Evolutionary conservation across 768 basidiomycete genomes (phyloP).

Genomic region (Podaxis sp.): DNA sequence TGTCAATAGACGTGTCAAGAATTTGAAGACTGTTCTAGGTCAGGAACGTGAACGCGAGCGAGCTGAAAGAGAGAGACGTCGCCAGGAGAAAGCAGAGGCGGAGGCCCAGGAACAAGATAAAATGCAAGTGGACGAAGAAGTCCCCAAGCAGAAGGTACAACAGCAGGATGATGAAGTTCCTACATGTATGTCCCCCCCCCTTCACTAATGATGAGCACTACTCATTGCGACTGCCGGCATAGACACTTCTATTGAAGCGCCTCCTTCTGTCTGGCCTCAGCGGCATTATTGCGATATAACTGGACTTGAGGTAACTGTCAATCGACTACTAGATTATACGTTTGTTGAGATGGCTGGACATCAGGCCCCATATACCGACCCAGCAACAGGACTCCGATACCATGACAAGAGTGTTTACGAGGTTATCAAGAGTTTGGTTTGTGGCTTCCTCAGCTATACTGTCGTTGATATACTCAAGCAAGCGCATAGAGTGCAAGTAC

Average conservation of each 20-base stretch:
- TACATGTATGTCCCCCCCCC: slow-evolving; percentile 51
- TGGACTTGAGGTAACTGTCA: slow-evolving; percentile 62
- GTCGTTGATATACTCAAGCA: not conserved
- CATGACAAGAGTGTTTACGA: slow-evolving; percentile 90
- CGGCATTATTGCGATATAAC: slow-evolving; percentile 85
- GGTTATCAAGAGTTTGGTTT: slow-evolving; percentile 70
- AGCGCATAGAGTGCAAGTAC: slow-evolving; percentile 56
- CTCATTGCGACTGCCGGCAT: not conserved
- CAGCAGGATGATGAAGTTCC: slow-evolving; percentile 44
- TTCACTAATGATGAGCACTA: not conserved
- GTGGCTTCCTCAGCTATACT: slow-evolving; percentile 16
- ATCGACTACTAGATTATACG: not conserved
- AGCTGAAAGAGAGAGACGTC: slow-evolving; percentile 59
- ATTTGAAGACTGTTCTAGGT: slow-evolving; percentile 73
- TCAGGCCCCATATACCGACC: slow-evolving; percentile 83
- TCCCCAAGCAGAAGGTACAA: not conserved
- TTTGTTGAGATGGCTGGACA: not conserved
- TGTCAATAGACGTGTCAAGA: slow-evolving; percentile 70
- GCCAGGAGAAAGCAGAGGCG: slow-evolving; percentile 46
- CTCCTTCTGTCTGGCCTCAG: slow-evolving; percentile 77
- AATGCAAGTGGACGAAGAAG: slow-evolving; percentile 58
- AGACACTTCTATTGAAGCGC: slow-evolving; percentile 85
- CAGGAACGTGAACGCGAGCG: slow-evolving; percentile 80
- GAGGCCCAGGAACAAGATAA: slow-evolving; percentile 20
- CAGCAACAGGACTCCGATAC: slow-evolving; percentile 75